A percentile compares a stretch with the other conserved stretches of the same genome.
phyloP scores from a whole-genome alignment of 352 stramenopile genomes.

The Phytophthora palmivora region DNA sequence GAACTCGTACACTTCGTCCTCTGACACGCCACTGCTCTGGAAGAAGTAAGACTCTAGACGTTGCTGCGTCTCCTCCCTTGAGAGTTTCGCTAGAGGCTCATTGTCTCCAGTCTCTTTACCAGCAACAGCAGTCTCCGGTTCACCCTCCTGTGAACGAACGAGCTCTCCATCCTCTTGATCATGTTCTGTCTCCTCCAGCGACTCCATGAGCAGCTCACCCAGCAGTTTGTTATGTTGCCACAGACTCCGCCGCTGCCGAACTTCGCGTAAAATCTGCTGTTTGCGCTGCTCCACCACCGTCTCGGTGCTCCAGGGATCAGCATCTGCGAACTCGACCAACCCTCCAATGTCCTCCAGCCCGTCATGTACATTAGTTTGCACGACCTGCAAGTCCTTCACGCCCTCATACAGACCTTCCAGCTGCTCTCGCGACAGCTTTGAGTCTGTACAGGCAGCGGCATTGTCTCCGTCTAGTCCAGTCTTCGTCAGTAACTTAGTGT shows the following conservation, averaged over 20 bases:
- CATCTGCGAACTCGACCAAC: constrained; percentile 44
- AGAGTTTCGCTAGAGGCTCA: constrained; percentile 37
- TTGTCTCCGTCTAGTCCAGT: constrained; percentile 2
- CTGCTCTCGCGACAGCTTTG: constrained; percentile 21
- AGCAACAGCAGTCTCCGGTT: constrained; percentile 16
- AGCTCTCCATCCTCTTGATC: constrained; percentile 27
- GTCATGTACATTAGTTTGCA: constrained; percentile 50
- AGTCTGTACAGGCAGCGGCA: neutral
- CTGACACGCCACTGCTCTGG: constrained; percentile 26
- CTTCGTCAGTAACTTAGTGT: constrained; percentile 37
- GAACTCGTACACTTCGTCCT: constrained; percentile 47
- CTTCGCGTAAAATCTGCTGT: constrained; percentile 40
- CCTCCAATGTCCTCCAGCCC: constrained; percentile 39
- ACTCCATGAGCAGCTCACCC: constrained; percentile 48
- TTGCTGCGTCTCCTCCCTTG: constrained; percentile 45
- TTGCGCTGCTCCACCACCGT: constrained; percentile 34
- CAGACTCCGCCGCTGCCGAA: constrained; percentile 47
- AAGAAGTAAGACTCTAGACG: constrained; percentile 59
- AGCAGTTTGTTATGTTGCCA: constrained; percentile 67
- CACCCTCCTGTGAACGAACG: constrained; percentile 4
- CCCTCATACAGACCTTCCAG: constrained; percentile 46
- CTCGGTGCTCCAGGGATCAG: constrained; percentile 40
- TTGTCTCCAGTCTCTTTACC: constrained; percentile 11
- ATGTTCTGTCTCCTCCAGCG: constrained; percentile 42
- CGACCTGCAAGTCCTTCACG: constrained; percentile 53